Conservation (phyloP, 805 yeast genomes). For the Zygosaccharomyces pseudorouxii region DNA sequence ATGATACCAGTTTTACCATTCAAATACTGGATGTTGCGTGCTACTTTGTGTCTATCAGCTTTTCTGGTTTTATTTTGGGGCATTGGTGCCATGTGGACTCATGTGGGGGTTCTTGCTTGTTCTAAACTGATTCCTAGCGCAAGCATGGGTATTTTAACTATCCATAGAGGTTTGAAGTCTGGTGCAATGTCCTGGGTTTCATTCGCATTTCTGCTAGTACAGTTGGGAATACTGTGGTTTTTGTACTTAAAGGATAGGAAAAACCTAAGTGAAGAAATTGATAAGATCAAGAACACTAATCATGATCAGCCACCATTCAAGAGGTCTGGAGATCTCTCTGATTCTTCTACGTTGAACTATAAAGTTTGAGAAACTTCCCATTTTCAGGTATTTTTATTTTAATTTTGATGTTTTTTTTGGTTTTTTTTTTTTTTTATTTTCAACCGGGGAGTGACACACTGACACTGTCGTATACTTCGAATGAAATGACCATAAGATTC, state of each 20-base stretch:
- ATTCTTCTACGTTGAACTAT: slow-evolving; percentile 15
- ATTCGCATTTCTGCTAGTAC: slow-evolving; percentile 45
- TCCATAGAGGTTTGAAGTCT: slow-evolving; percentile 47
- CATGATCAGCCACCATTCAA: slow-evolving; percentile 3
- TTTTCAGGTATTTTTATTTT: background rate
- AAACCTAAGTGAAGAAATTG: slow-evolving; percentile 17
- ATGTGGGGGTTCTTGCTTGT: slow-evolving; percentile 50
- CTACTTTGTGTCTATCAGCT: slow-evolving; percentile 34
- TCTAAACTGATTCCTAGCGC: slow-evolving; percentile 43
- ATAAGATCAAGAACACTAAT: slow-evolving; percentile 11
- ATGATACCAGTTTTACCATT: slow-evolving; percentile 49
- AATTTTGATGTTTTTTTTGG: background rate
- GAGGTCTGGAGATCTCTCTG: slow-evolving; percentile 7
- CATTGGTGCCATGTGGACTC: slow-evolving; percentile 59
- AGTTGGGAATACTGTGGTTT: slow-evolving; percentile 37
- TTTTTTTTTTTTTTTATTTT: background rate
- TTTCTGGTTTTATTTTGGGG: slow-evolving; percentile 51
- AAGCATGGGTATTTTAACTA: slow-evolving; percentile 46
- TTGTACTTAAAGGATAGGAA: slow-evolving; percentile 36
- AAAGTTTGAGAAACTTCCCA: slow-evolving; percentile 2
- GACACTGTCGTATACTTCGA: slow-evolving; percentile 3
- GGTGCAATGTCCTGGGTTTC: slow-evolving; percentile 58
- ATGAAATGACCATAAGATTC: background rate
- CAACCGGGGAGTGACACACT: background rate
- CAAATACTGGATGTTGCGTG: slow-evolving; percentile 27